A percentile compares a stretch with the other conserved stretches of the same genome.
Conservation (phyloP, 805 yeast species). For the Candida maesae region DNA sequence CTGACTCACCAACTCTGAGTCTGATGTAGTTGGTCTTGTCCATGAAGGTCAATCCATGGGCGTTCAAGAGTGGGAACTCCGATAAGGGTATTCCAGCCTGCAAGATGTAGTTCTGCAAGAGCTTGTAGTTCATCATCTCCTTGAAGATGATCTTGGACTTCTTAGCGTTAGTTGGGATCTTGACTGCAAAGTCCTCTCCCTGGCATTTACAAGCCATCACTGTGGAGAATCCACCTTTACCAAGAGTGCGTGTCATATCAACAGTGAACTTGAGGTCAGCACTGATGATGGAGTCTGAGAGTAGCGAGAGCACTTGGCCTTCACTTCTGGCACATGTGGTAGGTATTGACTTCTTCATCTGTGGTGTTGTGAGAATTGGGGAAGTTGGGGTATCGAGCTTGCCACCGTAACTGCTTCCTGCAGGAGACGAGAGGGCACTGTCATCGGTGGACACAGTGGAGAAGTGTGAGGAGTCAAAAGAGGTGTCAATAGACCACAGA, state of each 20-base stretch:
- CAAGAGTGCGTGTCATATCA: conserved; percentile 5
- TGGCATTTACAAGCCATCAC: conserved; percentile 12
- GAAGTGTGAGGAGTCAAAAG: conserved; percentile 1
- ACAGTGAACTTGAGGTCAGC: conserved; percentile 6
- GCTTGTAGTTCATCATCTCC: conserved; percentile 20
- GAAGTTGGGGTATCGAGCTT: conserved; percentile 1
- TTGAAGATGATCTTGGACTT: conserved; percentile 15
- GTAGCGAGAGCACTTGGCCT: not conserved
- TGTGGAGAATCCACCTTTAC: conserved; percentile 22
- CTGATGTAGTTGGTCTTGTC: conserved; percentile 11
- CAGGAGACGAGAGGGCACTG: conserved; percentile 5
- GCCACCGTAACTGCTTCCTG: not conserved
- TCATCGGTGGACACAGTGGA: not conserved
- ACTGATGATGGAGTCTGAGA: conserved; percentile 14
- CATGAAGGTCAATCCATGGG: conserved; percentile 19
- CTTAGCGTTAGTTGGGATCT: conserved; percentile 18
- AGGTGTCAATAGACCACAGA: conserved; percentile 1
- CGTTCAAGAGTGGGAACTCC: conserved; percentile 18
- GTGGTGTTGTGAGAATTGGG: conserved; percentile 2
- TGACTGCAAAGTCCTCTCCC: conserved; percentile 14
- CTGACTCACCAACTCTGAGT: conserved; percentile 13
- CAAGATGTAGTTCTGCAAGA: conserved; percentile 11
- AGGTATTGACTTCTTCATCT: conserved; percentile 1
- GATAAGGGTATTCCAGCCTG: conserved; percentile 4
- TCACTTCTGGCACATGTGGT: not conserved